Base-by-base conservation (phyloP, 140 eudicot species). In the Ambrosia hybrid region DNA sequence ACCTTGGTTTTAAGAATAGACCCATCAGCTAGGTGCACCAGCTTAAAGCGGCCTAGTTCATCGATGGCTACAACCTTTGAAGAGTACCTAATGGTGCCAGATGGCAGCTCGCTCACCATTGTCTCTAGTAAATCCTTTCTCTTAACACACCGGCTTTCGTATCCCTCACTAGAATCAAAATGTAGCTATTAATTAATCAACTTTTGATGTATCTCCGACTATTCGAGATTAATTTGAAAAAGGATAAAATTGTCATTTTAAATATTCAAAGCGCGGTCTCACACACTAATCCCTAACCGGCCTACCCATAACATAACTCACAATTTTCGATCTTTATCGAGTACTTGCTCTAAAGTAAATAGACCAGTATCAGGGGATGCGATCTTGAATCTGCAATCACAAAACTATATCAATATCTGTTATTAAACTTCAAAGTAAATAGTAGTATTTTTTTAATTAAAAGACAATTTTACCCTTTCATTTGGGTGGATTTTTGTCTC, bases 21-120 rank as follows among this genome's bases (percentile, higher is more conserved):
- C 17, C 96, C 95, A 60, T 91, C 87, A 0, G 88, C 84, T 11
- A 91, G 89, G 76, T 89, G 97, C 56, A 91, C 76, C 67, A 89
- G 11, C 78, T 86, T 91, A 67, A 81, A 76, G 30, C 36, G 78
- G 58, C 85, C 84, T 0, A 85, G 75, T 79, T 81, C 83, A 49
- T 86, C 78, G 9, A 91, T 79, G 53, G 74, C 71, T 68, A 83
- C 84, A 37, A 91, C 87, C 82, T 81, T 85, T 57, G 95, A 91
- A 36, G 95, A 91, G 67, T 79, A 86, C 65, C 88, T 84, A 43
- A 91, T 76, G 63, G 96, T 83, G 55, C 79, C 88, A 0, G 55
- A 39, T 26, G 97, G 96, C 71, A 89, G 65, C 67, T 74, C 88
- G 1, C 69, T 82, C 46, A 63, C 85, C 38, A 91, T n/a, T 56